A percentile compares a stretch with the other conserved stretches of the same genome.
Conservation (phyloP, 305 asterid genomes). For the Solanum aculeatissimum region DNA sequence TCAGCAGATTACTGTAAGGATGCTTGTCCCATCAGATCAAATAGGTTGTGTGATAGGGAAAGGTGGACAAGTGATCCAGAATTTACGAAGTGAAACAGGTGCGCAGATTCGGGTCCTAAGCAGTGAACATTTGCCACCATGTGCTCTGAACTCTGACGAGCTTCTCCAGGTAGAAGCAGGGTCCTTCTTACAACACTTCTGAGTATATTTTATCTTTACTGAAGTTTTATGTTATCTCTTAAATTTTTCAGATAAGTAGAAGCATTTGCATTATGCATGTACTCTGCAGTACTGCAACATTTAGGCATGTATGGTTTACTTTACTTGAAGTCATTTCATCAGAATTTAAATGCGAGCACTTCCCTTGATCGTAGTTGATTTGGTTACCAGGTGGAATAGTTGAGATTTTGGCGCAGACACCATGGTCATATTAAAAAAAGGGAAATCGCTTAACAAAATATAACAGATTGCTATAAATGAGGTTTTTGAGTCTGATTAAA, state of each 20-base stretch:
- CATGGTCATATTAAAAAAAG: neutral
- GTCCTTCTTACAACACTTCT: neutral
- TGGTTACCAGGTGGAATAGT: neutral
- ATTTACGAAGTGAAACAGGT: slow-evolving; percentile 33
- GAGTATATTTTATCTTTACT: neutral
- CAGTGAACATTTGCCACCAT: slow-evolving; percentile 78
- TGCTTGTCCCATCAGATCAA: slow-evolving; percentile 89
- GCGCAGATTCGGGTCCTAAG: slow-evolving; percentile 72
- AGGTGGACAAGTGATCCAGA: slow-evolving; percentile 47
- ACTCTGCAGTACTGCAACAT: neutral
- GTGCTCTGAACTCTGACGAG: slow-evolving; percentile 78
- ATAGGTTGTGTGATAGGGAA: slow-evolving; percentile 55
- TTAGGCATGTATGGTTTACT: neutral
- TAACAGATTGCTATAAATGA: neutral
- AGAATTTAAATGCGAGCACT: neutral
- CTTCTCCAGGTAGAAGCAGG: slow-evolving; percentile 24
- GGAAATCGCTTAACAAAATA: neutral
- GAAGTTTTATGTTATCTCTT: neutral
- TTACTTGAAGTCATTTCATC: neutral
- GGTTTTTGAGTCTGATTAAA: neutral
- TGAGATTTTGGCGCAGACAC: neutral
- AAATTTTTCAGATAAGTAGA: neutral
- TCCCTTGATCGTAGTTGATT: neutral
- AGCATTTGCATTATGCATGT: neutral
- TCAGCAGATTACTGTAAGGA: slow-evolving; percentile 38